A percentile compares a stretch with the other conserved stretches of the same genome.
phyloP scores from a whole-genome alignment of 139 green algal genomes.

The Zygnema circumcarinatum region DNA sequence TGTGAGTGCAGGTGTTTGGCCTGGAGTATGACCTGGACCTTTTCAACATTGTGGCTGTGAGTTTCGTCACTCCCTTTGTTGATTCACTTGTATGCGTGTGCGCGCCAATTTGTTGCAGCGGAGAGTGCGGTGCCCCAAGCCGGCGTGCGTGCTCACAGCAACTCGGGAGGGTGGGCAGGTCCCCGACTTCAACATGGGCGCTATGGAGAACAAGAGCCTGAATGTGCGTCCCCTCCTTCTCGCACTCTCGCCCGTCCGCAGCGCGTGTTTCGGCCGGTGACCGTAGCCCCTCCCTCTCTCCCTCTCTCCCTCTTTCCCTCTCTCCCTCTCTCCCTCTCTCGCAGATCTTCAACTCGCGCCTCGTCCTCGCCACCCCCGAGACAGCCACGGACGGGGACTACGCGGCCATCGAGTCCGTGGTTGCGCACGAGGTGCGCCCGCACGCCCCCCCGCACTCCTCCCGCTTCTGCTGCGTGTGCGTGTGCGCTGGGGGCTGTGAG shows the following conservation, averaged over 20 bases:
- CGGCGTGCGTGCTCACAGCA: too few species aligned
- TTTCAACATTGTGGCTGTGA: conserved; percentile 91
- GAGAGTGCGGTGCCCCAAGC: too few species aligned
- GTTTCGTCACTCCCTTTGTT: too few species aligned
- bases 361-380: conserved; percentile 90
- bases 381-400: conserved; percentile 95
- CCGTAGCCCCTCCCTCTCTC: background rate
- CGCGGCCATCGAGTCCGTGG: conserved; percentile 86
- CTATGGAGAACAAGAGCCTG: conserved; percentile 99
- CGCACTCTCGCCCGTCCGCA: too few species aligned
- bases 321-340: background rate
- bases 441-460: background rate
- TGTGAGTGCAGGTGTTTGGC: conserved; percentile 73
- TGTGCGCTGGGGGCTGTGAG: background rate
- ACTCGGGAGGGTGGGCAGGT: too few species aligned
- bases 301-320: conserved; percentile 3
- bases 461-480: conserved; percentile 14
- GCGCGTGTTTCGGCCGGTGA: background rate
- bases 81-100: too few species aligned
- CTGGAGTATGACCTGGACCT: conserved; percentile 98
- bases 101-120: too few species aligned
- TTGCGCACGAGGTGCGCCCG: conserved; percentile 79
- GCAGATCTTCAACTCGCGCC: conserved; percentile 70
- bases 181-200: conserved; percentile 83
- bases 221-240: conserved; percentile 70